A percentile compares a stretch with the other conserved stretches of the same genome.
phyloP scores from a whole-genome alignment of 768 basidiomycete species.

The Tulasnella sp. region DNA sequence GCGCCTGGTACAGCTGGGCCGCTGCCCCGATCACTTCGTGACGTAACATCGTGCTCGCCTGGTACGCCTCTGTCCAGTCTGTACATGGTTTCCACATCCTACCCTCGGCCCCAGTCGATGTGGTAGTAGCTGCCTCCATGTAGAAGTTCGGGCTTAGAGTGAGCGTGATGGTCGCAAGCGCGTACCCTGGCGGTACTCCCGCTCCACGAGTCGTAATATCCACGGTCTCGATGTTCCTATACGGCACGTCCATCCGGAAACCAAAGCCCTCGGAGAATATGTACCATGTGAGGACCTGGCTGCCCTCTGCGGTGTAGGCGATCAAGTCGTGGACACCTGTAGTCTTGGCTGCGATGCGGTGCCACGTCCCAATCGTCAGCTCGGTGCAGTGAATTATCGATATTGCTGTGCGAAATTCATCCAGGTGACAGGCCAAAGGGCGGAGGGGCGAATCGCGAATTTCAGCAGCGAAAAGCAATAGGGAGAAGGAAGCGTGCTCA shows the following conservation, averaged over 20 bases:
- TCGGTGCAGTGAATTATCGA: conserved; percentile 67
- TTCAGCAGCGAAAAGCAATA: not conserved
- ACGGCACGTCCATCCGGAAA: conserved; percentile 81
- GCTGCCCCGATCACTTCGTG: conserved; percentile 59
- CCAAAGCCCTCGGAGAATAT: conserved; percentile 59
- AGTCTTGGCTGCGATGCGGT: conserved; percentile 48
- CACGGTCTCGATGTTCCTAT: conserved; percentile 29
- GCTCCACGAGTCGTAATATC: conserved; percentile 32
- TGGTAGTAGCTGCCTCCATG: conserved; percentile 33
- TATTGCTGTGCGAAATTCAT: conserved; percentile 38
- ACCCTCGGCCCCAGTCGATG: not conserved
- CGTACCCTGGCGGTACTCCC: conserved; percentile 31
- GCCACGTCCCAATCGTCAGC: conserved; percentile 68
- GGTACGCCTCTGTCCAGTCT: conserved; percentile 70
- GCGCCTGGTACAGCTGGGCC: conserved; percentile 46
- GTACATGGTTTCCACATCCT: conserved; percentile 52
- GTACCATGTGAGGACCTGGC: conserved; percentile 66
- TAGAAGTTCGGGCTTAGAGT: conserved; percentile 61
- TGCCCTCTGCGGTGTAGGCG: conserved; percentile 61
- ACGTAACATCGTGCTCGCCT: conserved; percentile 51
- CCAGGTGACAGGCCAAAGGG: not conserved
- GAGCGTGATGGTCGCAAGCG: conserved; percentile 52
- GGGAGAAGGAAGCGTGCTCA: not conserved
- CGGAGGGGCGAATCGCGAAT: not conserved
- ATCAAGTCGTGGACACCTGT: conserved; percentile 53